phyloP scores from a whole-genome alignment of 345 rosid species.

The Gynandropsis gynandra region DNA sequence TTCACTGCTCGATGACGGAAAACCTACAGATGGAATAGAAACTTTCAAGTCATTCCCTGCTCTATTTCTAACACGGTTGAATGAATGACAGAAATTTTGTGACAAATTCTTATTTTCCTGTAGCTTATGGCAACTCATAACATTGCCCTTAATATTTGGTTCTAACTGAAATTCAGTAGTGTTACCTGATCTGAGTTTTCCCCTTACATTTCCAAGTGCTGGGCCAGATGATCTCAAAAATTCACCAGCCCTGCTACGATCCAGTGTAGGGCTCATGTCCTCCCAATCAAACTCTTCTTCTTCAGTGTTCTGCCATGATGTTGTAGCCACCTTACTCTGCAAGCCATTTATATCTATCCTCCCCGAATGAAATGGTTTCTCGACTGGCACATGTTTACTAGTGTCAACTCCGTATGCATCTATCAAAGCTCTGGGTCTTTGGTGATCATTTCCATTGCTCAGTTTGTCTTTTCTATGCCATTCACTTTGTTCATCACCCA shows the following conservation, averaged over 20 bases:
- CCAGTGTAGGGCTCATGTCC: constrained; percentile 93
- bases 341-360: constrained; percentile 46
- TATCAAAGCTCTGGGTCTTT: constrained; percentile 82
- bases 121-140: constrained; percentile 34
- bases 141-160: constrained; percentile 38
- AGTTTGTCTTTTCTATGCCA: constrained; percentile 57
- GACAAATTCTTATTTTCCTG: constrained; percentile 42
- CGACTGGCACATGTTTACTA: constrained; percentile 39
- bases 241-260: constrained; percentile 44
- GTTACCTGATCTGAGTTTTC: constrained; percentile 44
- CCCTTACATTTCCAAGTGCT: constrained; percentile 36
- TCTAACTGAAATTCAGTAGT: constrained; percentile 29
- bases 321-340: constrained; percentile 42
- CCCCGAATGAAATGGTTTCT: constrained; percentile 40
- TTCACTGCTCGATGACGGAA: constrained; percentile 37
- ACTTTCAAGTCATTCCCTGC: constrained; percentile 41
- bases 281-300: constrained; percentile 99
- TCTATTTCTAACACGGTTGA: constrained; percentile 33
- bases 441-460: constrained; percentile 51
- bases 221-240: constrained; percentile 41
- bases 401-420: constrained; percentile 95
- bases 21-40: constrained; percentile 38
- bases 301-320: constrained; percentile 94
- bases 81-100: constrained; percentile 34
- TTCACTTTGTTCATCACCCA: constrained; percentile 51